Percentiles rank a stretch among this genome's conserved stretches.
Conservation (phyloP, 108 stramenopile genomes). For the Epithemia pelagica region DNA sequence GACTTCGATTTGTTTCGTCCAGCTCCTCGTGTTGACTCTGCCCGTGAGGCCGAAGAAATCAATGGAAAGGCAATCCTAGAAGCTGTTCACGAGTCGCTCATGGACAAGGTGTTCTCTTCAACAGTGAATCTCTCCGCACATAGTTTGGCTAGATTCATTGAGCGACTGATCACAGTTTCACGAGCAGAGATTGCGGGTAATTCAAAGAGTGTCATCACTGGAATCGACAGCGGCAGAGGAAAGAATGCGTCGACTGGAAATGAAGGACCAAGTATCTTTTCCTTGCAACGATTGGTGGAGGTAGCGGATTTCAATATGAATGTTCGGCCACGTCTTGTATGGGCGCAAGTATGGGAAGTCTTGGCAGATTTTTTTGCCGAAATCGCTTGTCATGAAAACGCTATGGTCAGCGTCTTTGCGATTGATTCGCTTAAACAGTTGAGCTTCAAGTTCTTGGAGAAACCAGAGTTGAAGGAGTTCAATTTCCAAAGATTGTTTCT, state of each 20-base stretch:
- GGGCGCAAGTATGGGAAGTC: constrained; percentile 93
- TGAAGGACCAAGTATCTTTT: constrained; percentile 90
- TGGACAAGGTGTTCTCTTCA: constrained; percentile 89
- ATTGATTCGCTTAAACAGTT: constrained; percentile 98
- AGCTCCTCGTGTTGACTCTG: constrained; percentile 22
- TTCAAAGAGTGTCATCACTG: constrained; percentile 64
- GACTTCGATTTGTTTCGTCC: constrained; percentile 13
- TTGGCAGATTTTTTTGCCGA: constrained; percentile 88
- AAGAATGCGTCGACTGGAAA: constrained; percentile 12
- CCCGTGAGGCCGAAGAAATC: constrained; percentile 64
- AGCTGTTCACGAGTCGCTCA: constrained; percentile 76
- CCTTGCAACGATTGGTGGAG: constrained; percentile 95
- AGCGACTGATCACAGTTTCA: constrained; percentile 82
- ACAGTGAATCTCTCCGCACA: constrained; percentile 72
- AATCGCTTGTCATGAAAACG: constrained; percentile 89
- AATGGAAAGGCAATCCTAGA: constrained; percentile 77
- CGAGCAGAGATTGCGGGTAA: constrained; percentile 77
- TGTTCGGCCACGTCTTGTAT: constrained; percentile 86
- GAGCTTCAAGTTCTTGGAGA: constrained; percentile 95
- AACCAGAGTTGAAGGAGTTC: constrained; percentile 94
- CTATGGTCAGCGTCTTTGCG: constrained; percentile 92
- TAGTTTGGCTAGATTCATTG: constrained; percentile 82
- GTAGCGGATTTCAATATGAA: constrained; percentile 99
- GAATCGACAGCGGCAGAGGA: constrained; percentile 21
- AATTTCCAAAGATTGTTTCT: constrained; percentile 97